Percentiles rank a stretch among this genome's conserved stretches.
These are phyloP conservation scores for Stereum hirsutum DNA, from an alignment of 1,284 basidiomycete species.

Conservation along the genomic window DNA sequence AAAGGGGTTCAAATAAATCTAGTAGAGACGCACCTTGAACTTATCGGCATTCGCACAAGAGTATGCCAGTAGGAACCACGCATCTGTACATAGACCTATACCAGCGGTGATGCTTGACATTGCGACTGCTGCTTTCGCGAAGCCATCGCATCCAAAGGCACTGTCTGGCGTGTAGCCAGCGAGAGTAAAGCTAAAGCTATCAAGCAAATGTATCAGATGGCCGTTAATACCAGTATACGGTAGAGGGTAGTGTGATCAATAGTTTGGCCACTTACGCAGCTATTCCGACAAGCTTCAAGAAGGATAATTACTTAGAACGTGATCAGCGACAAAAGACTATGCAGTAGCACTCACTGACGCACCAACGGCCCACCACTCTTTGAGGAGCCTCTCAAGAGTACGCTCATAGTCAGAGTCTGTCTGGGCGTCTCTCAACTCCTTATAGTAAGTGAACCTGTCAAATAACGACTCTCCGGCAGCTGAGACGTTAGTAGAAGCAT, in stretches of 20 bases:
- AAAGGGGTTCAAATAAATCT: no score
- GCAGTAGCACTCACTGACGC: background rate
- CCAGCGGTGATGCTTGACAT: background rate
- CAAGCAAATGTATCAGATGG: background rate
- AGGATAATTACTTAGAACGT: background rate
- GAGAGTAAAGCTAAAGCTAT: background rate
- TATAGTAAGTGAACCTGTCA: background rate
- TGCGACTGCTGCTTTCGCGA: background rate
- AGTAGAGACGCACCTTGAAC: background rate
- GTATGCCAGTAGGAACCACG: background rate
- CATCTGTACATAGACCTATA: background rate
- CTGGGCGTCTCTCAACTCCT: background rate
- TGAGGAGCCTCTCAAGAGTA: background rate
- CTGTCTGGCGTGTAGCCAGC: background rate
- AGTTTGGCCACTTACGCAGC: background rate
- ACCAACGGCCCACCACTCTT: background rate
- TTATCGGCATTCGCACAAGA: background rate
- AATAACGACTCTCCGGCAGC: background rate
- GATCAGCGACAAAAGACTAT: no score
- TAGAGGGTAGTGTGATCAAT: no score
- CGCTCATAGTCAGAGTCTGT: background rate
- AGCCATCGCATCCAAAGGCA: background rate
- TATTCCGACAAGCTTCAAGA: background rate
- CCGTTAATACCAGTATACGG: background rate
- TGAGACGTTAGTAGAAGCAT: background rate